Conservation (phyloP, 2,329 filamentous ascomycete genomes). For the Thelonectria olida region DNA sequence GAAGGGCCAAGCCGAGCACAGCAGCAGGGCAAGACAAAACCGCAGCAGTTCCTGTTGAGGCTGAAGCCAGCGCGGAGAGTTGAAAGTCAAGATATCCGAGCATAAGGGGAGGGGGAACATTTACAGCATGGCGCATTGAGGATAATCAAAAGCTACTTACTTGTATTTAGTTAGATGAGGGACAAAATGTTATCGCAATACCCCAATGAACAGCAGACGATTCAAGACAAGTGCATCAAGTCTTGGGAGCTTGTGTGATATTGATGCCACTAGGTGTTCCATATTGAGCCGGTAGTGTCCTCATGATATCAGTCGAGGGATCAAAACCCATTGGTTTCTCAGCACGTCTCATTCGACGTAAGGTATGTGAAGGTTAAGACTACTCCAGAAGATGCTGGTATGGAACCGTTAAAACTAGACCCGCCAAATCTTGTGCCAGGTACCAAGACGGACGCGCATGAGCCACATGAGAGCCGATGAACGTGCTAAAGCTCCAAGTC, state of each 20-base stretch:
- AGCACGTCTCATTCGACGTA: background rate
- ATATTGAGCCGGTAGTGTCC: too few relatives aligned
- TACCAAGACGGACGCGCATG: too few relatives aligned
- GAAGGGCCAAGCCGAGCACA: slow-evolving; percentile 41
- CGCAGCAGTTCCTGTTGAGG: slow-evolving; percentile 13
- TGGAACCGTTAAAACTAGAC: slow-evolving; percentile 2
- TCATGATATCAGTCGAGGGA: background rate
- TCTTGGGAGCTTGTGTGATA: too few relatives aligned
- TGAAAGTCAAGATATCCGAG: slow-evolving; percentile 24
- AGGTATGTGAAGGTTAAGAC: background rate
- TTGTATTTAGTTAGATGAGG: slow-evolving; percentile 3
- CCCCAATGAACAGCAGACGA: slow-evolving; percentile 20
- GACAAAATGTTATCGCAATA: slow-evolving; percentile 29
- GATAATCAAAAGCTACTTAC: slow-evolving; percentile 16
- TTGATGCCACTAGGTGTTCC: too few relatives aligned
- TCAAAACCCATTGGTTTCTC: background rate
- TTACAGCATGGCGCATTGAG: slow-evolving; percentile 27
- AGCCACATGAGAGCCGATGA: too few relatives aligned
- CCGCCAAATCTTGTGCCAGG: background rate
- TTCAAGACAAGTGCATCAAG: too few relatives aligned
- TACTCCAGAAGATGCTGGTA: background rate
- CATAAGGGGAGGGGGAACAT: slow-evolving; percentile 28
- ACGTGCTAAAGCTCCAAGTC: too few relatives aligned
- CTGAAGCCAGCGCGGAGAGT: slow-evolving; percentile 25
- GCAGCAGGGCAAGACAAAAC: slow-evolving; percentile 21